Base-by-base conservation (phyloP, 371 early-diverging fungal species). In the Cladochytrium tenue region DNA sequence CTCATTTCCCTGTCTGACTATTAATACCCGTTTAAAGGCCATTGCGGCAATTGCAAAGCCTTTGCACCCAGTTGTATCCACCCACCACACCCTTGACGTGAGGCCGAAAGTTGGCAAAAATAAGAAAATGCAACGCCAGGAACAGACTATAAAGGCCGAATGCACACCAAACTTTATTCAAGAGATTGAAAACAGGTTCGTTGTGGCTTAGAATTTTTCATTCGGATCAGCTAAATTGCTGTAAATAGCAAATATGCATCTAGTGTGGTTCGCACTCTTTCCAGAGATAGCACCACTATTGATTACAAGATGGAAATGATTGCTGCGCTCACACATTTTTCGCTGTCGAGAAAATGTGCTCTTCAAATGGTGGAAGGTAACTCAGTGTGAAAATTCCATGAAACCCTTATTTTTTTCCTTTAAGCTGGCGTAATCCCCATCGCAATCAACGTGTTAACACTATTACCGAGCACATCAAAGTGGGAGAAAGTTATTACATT, bases 111-210 rank as follows among this genome's bases (percentile, higher is more conserved):
- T 20, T n/a, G n/a, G 43, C 43, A 43, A 43, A 7, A 7, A 43
- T 7, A 7, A 43, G 43, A 13, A 13, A 43, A 7, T 20, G 43
- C 7, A 20, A 7, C 43, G 20, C 20, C 43, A 7, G 43, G 20
- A 13, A 13, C 43, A 43, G 43, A 43, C 13, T 43, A 43, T 20
- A 43, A 43, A 43, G 43, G 20, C 13, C 7, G 43, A 43, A 43
- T 13, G 7, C 20, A 20, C 20, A 43, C 20, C 13, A 20, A 43
- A 43, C 43, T 43, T 43, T 20, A 7, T 43, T 43, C 13, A 43
- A 20, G 53, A 60, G 27, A 43, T 62, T 32, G 62, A 67, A 32
- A 56, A 62, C 30, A 62, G 59, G 59, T 57, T 15, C n/a, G n/a
- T n/a, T 1, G 56, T 20, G 28, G 27, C 43, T 43, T 20, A 7